Base-by-base conservation (phyloP, 148 eudicot species). In the Chenopodium suecicum region DNA sequence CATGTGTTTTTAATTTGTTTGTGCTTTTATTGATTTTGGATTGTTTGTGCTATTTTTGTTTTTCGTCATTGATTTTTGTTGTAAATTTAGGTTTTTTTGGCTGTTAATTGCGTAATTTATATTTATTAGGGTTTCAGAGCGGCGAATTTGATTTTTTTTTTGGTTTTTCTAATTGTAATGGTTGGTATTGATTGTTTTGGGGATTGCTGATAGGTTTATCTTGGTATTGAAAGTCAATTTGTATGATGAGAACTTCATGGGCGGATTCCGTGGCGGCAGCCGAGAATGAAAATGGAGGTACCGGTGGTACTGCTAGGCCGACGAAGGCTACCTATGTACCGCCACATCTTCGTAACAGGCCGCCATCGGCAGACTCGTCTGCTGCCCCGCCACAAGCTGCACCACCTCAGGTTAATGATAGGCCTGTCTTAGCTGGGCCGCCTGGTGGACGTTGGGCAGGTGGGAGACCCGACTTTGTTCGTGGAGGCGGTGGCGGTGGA, bases 301-400 rank as follows among this genome's bases (percentile, higher is more conserved):
- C 88, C 65, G 75, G 87, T 47, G 75, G 88, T 47, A 79, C 83
- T 83, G 83, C 83, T 7, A 85, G 87, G 63, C 89, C 95, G 0
- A 79, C 89, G 60, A 94, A 80, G 88, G 56, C 93, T 19, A 65
- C 94, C 16, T 94, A 94, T 81, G 93, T 94, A 34, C 98, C 98
- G 8, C 98, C 98, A 0, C 98, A 94, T 80, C 94, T 94, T 76
- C 91, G 98, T 48, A 91, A 90, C 84, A 77, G 87, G 37, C 87
- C 79, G 20, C 83, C 56, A 23, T 65, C 87, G 9, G 68, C 86
- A 32, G 86, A 86, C 25, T 66, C 73, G 32, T 63, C 54, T 50
- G 62, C 79, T 23, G 85, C 82, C 13, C 58, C 79, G 0, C 50
- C 88, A 17, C 74, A 80, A 65, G 72, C 81, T 63, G 84, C 78